Evolutionary conservation across 2,329 filamentous ascomycete genomes (phyloP).

Genomic region (Colletotrichum cereale): DNA sequence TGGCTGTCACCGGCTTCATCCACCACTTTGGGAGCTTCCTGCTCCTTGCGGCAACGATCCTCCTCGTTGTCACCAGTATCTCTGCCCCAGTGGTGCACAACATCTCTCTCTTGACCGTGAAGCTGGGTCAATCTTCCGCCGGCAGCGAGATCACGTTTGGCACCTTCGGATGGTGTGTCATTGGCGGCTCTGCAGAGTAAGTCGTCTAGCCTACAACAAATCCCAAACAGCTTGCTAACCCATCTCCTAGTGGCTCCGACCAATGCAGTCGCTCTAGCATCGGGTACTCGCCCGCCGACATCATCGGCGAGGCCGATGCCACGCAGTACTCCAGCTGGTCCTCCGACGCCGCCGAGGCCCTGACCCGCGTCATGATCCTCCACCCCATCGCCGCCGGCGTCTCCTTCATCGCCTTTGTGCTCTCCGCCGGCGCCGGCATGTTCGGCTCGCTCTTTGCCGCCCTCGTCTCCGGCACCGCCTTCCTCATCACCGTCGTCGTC

Average conservation of each 20-base stretch:
- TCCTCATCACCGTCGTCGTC: constrained; percentile 61
- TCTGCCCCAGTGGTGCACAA: constrained; percentile 69
- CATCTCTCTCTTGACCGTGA: constrained; percentile 66
- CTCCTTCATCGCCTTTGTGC: constrained; percentile 69
- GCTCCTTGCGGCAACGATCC: constrained; percentile 65
- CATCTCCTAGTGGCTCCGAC: constrained; percentile 51
- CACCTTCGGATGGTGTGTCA: constrained; percentile 70
- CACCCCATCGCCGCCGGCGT: constrained; percentile 71
- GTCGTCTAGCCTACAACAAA: not conserved
- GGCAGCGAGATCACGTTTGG: constrained; percentile 64
- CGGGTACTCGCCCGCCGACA: constrained; percentile 67
- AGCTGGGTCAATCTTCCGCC: constrained; percentile 54
- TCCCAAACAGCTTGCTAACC: not conserved
- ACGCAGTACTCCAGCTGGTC: constrained; percentile 58
- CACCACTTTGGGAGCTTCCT: constrained; percentile 71
- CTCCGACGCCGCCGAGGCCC: constrained; percentile 58
- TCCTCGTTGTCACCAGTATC: constrained; percentile 70
- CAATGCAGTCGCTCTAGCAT: constrained; percentile 61
- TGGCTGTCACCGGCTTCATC: constrained; percentile 63
- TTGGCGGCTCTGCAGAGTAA: constrained; percentile 45
- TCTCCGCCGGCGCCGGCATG: constrained; percentile 64
- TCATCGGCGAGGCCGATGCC: constrained; percentile 55
- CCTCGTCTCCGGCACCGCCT: constrained; percentile 62
- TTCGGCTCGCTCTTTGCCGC: constrained; percentile 65
- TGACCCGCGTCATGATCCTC: constrained; percentile 72